Evolutionary conservation across 108 stramenopile species (phyloP).

Genomic region (Mayamaea pseudoterrestris): DNA sequence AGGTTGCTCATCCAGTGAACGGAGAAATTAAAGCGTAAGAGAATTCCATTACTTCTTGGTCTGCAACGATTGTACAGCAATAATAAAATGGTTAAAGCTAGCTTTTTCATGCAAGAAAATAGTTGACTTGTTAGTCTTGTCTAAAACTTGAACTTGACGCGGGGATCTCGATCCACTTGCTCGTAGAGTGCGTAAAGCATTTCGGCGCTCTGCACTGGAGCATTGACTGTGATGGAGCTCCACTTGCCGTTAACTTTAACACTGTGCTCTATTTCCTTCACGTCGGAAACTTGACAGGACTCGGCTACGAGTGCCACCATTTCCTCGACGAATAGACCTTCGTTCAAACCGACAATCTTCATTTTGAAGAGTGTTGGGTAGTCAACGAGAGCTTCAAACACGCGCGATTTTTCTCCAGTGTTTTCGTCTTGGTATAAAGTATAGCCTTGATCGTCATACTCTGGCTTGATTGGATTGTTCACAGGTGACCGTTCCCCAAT

Average conservation of each 20-base stretch:
- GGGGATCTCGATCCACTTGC: conserved; percentile 61
- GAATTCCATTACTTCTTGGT: no score
- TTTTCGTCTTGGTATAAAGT: conserved; percentile 77
- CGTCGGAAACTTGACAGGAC: conserved; percentile 41
- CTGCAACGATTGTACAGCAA: no score
- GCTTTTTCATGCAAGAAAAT: no score
- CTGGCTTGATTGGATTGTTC: conserved; percentile 69
- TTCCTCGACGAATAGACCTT: conserved; percentile 53
- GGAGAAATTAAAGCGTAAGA: not conserved
- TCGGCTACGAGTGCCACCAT: conserved; percentile 70
- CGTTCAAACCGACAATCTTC: conserved; percentile 80
- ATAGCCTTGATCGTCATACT: conserved; percentile 80
- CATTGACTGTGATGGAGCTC: conserved; percentile 72
- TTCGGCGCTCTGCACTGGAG: conserved; percentile 70
- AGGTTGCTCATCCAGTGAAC: no score
- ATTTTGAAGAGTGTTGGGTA: conserved; percentile 78
- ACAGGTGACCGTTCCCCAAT: conserved; percentile 38
- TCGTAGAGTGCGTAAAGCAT: conserved; percentile 80
- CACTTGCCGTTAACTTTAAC: conserved; percentile 67
- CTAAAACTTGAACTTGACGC: conserved; percentile 89
- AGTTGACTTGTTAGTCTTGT: not conserved
- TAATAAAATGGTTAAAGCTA: no score
- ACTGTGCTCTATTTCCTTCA: conserved; percentile 21
- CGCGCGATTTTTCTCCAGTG: conserved; percentile 78
- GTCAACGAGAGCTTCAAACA: conserved; percentile 84